Evolutionary conservation across 495 filamentous ascomycete genomes (phyloP).

Genomic region (Cercophora samala): DNA sequence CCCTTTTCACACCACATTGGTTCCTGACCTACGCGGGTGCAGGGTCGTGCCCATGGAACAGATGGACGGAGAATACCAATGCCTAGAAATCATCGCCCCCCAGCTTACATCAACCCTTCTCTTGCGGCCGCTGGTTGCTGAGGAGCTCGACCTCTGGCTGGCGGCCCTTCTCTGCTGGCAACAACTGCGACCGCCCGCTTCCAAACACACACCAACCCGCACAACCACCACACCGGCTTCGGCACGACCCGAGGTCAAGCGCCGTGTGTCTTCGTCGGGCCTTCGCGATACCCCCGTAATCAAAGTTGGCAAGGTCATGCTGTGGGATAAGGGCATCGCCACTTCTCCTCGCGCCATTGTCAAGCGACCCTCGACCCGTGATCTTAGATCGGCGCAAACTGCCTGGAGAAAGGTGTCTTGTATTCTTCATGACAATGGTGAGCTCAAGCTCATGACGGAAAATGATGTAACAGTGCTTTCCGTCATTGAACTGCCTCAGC

Average conservation of each 20-base stretch:
- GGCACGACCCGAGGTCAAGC: constrained; percentile 59
- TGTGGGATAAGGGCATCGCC: constrained; percentile 72
- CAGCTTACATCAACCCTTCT: constrained; percentile 67
- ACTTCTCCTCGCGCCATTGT: constrained; percentile 53
- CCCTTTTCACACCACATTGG: constrained; percentile 48
- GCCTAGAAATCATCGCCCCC: constrained; percentile 74
- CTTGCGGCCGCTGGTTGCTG: constrained; percentile 66
- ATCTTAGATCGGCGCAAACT: constrained; percentile 38
- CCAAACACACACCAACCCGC: constrained; percentile 31
- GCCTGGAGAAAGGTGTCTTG: constrained; percentile 87
- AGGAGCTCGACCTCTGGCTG: constrained; percentile 87
- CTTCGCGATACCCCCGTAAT: constrained; percentile 83
- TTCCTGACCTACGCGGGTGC: constrained; percentile 85
- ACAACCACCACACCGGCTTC: constrained; percentile 11
- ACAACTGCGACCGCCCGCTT: constrained; percentile 62
- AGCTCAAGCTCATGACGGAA: constrained; percentile 86
- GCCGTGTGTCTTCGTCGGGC: constrained; percentile 57
- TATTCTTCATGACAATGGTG: constrained; percentile 90
- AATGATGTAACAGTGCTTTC: constrained; percentile 73
- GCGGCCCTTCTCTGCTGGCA: constrained; percentile 94
- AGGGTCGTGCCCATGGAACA: constrained; percentile 67
- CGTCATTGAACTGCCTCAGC: constrained; percentile 81
- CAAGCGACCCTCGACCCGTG: constrained; percentile 46
- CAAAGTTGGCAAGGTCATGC: constrained; percentile 90
- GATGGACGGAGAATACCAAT: constrained; percentile 61